Percentiles rank a stretch among this genome's conserved stretches.
Conservation (phyloP, 305 asterid species). For the Fraxinus sp. region DNA sequence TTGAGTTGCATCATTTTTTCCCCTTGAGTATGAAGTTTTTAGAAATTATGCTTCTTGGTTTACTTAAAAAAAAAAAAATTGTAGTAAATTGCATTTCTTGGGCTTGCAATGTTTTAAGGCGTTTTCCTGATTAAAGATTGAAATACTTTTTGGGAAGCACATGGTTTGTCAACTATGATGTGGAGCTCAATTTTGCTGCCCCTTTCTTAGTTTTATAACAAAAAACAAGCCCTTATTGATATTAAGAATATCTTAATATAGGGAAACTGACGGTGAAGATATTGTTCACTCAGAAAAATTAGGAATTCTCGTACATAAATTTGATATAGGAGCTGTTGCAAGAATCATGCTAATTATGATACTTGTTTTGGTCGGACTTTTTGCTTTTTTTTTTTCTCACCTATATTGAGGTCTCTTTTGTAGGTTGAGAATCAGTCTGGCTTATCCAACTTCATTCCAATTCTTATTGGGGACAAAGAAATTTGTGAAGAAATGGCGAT, state of each 20-base stretch:
- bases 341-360: constrained; percentile 6
- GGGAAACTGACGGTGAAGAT: neutral
- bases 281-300: neutral
- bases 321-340: neutral
- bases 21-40: neutral
- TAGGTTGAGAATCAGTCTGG: constrained; percentile 97
- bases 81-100: neutral
- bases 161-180: neutral
- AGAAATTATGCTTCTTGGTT: neutral
- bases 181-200: neutral
- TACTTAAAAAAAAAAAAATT: neutral
- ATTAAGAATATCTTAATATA: neutral
- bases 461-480: constrained; percentile 73
- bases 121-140: neutral
- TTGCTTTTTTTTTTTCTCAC: neutral
- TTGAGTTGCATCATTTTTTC: neutral
- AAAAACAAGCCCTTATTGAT: neutral
- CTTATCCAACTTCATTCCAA: constrained; percentile 85
- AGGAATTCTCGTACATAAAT: neutral
- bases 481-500: constrained; percentile 71
- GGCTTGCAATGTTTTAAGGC: neutral
- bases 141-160: neutral
- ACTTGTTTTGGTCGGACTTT: neutral
- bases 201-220: constrained; percentile 1
- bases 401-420: constrained; percentile 23